Evolutionary conservation across 257 asterid genomes (phyloP).

Genomic region (Galeopsis tetrahit): DNA sequence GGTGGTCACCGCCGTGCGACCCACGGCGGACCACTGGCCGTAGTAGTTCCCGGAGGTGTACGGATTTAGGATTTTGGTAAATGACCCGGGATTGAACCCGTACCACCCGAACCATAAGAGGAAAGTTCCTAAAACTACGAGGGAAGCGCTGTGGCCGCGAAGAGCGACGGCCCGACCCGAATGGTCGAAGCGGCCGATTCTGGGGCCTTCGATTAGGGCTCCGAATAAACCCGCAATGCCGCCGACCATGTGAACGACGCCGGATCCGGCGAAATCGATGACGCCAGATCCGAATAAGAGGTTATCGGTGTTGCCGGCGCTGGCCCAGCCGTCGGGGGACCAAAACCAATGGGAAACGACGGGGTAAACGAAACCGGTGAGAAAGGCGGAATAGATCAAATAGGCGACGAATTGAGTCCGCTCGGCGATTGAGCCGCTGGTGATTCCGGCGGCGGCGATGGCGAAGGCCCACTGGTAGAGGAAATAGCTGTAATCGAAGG

Average conservation of each 20-base stretch:
- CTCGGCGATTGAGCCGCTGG: slow-evolving; percentile 91
- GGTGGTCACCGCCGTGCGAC: slow-evolving; percentile 91
- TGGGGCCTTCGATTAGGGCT: slow-evolving; percentile 80
- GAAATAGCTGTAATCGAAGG: slow-evolving; percentile 61
- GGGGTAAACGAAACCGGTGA: slow-evolving; percentile 91
- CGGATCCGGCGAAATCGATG: slow-evolving; percentile 93
- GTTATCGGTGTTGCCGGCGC: slow-evolving; percentile 43
- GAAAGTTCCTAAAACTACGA: slow-evolving; percentile 79
- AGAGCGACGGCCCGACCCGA: slow-evolving; percentile 68
- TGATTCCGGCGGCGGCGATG: slow-evolving; percentile 96
- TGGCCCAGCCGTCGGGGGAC: slow-evolving; percentile 93
- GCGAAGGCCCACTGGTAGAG: slow-evolving; percentile 96
- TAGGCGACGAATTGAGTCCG: slow-evolving; percentile 85
- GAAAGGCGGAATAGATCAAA: slow-evolving; percentile 68
- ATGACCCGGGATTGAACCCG: slow-evolving; percentile 94
- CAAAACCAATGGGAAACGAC: slow-evolving; percentile 95
- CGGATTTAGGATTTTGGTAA: slow-evolving; percentile 50
- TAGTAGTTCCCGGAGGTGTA: slow-evolving; percentile 55
- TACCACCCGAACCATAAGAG: slow-evolving; percentile 92
- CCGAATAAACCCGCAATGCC: slow-evolving; percentile 87
- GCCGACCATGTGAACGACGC: slow-evolving; percentile 94
- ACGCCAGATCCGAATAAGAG: slow-evolving; percentile 80
- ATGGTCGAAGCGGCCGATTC: slow-evolving; percentile 82
- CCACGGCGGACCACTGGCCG: slow-evolving; percentile 97
- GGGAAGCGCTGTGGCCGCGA: slow-evolving; percentile 80